Conservation (phyloP, 345 rosid genomes). For the Brassica napus region DNA sequence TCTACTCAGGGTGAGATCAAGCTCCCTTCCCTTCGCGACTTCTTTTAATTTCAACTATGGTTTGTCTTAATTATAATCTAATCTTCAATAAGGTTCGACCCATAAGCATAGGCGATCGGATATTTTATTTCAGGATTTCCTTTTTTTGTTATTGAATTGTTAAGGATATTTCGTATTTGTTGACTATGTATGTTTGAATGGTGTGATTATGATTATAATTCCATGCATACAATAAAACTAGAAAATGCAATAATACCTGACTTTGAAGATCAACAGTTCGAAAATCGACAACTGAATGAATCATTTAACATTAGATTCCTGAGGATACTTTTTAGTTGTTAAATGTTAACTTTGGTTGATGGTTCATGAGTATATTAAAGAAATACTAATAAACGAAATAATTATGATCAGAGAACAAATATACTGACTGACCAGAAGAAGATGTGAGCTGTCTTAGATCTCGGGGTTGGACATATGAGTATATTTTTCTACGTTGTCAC, state of each 20-base stretch:
- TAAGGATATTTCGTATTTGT: background rate
- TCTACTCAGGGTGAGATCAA: slow-evolving; percentile 76
- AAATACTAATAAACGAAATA: background rate
- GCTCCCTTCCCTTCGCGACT: slow-evolving; percentile 70
- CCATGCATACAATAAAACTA: background rate
- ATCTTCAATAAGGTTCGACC: slow-evolving; percentile 19
- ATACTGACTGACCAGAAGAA: too few relatives aligned
- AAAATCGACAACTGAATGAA: background rate
- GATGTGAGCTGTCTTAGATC: too few relatives aligned
- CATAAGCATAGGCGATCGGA: slow-evolving; percentile 8
- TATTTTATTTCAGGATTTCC: background rate
- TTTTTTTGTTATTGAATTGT: slow-evolving; percentile 3
- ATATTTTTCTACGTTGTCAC: too few relatives aligned
- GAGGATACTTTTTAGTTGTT: too few relatives aligned
- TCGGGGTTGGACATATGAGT: too few relatives aligned
- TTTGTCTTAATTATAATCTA: background rate
- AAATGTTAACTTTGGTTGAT: too few relatives aligned
- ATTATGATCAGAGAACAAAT: background rate
- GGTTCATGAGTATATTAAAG: too few relatives aligned
- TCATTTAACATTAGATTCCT: background rate
- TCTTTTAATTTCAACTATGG: slow-evolving; percentile 37
- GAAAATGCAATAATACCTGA: background rate
- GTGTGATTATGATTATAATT: background rate
- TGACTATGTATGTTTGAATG: slow-evolving; percentile 4
- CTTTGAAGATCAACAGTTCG: background rate